Conservation (phyloP, 768 basidiomycete genomes). For the Suillus plorans region DNA sequence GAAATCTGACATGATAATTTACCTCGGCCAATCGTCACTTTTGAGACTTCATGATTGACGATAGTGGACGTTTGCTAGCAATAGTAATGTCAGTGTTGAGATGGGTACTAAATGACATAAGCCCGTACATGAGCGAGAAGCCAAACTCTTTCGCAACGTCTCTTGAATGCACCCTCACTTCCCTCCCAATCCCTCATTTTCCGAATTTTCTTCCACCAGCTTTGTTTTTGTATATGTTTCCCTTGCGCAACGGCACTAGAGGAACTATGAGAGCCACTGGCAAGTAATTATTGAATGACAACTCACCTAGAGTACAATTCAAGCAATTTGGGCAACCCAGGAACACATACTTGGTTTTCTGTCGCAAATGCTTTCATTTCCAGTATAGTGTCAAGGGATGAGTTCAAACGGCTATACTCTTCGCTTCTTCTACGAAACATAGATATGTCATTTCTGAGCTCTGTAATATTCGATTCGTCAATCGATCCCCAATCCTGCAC, state of each 20-base stretch:
- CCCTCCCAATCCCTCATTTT: not conserved
- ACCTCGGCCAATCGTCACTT: not conserved
- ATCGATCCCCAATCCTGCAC: not conserved
- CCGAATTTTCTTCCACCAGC: not conserved
- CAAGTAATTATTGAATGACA: not conserved
- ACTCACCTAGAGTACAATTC: not conserved
- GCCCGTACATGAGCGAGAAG: not conserved
- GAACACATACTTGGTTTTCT: not conserved
- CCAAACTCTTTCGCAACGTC: accelerated
- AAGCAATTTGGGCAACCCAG: not conserved
- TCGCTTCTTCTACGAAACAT: not conserved
- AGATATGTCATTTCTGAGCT: not conserved
- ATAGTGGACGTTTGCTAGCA: not conserved
- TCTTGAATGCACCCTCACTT: not conserved
- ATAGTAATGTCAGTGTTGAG: not conserved
- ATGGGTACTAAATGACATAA: not conserved
- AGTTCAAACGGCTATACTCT: not conserved
- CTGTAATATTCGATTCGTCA: not conserved
- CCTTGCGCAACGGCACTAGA: not conserved
- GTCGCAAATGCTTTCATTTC: not conserved
- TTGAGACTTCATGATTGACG: not conserved
- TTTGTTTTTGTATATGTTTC: not conserved
- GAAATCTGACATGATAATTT: not conserved
- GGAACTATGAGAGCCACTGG: not conserved
- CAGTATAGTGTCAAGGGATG: not conserved